A percentile compares a stretch with the other conserved stretches of the same genome.
phyloP scores from a whole-genome alignment of 2,329 filamentous ascomycete species.

The Penicillium sp. region DNA sequence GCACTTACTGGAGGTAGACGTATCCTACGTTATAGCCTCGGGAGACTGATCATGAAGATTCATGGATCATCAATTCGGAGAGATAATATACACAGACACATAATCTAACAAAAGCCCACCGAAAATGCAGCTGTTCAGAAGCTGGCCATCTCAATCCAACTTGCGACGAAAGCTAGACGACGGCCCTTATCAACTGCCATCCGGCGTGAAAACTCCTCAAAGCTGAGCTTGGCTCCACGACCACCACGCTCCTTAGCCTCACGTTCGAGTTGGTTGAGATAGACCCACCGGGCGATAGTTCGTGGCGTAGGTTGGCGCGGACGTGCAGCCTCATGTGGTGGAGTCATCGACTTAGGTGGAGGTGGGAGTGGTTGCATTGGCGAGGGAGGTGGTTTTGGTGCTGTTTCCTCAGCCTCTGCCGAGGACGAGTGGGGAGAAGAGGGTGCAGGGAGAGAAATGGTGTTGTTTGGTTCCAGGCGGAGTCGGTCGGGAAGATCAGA shows the following conservation, averaged over 20 bases:
- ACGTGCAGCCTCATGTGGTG: conserved; percentile 26
- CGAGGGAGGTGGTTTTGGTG: conserved; percentile 42
- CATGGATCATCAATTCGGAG: background rate
- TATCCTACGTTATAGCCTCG: too few species aligned
- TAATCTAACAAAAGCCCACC: background rate
- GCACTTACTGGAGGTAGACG: too few species aligned
- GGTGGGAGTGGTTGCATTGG: conserved; percentile 43
- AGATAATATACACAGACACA: conserved; percentile 18
- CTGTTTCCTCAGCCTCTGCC: conserved; percentile 42
- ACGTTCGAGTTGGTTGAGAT: conserved; percentile 68
- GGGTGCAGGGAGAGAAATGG: conserved; percentile 41
- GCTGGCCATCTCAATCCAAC: conserved; percentile 82
- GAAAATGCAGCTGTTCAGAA: conserved; percentile 50
- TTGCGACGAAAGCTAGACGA: conserved; percentile 79
- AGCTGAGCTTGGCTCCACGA: conserved; percentile 73
- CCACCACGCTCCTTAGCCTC: conserved; percentile 76
- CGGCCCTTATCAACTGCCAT: conserved; percentile 73
- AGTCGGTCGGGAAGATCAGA: conserved; percentile 40
- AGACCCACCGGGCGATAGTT: conserved; percentile 53
- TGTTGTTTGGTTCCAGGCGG: conserved; percentile 47
- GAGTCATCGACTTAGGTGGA: conserved; percentile 27
- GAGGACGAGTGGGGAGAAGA: conserved; percentile 40
- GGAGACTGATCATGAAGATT: background rate
- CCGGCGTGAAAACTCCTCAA: conserved; percentile 77
- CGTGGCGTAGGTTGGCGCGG: conserved; percentile 38